phyloP scores from a whole-genome alignment of 176 grass and related monocot species.

The Alloteropsis semialata region DNA sequence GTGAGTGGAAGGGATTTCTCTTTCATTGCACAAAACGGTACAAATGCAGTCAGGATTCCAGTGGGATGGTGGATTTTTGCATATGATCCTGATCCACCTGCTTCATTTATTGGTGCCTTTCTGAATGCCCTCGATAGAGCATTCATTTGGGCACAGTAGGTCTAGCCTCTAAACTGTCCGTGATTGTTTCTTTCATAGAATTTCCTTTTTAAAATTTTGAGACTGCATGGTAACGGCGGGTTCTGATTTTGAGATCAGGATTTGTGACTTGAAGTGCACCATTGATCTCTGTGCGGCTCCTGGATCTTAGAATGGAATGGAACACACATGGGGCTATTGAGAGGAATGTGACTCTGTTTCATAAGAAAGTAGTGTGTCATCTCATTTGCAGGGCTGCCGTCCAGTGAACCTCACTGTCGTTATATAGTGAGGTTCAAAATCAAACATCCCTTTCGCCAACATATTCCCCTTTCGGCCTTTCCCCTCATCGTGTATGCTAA shows the following conservation, averaged over 20 bases:
- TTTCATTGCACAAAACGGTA: conserved; percentile 49
- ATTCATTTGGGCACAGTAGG: too few relatives aligned
- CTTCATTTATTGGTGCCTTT: conserved; percentile 66
- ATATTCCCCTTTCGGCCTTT: too few relatives aligned
- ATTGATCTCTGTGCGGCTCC: conserved; percentile 92
- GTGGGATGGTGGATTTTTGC: conserved; percentile 96
- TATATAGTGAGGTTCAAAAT: background rate
- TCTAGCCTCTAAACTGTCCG: too few relatives aligned
- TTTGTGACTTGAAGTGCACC: conserved; percentile 75
- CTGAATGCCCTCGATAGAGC: too few relatives aligned
- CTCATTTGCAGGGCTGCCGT: too few relatives aligned
- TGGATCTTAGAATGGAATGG: conserved; percentile 84
- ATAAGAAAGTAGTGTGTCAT: too few relatives aligned
- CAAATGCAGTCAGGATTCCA: conserved; percentile 89
- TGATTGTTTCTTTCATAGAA: too few relatives aligned
- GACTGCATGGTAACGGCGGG: conserved; percentile 17
- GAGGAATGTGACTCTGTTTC: too few relatives aligned
- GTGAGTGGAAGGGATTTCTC: conserved; percentile 69
- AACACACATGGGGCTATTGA: too few relatives aligned
- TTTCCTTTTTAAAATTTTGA: too few relatives aligned
- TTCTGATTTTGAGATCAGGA: conserved; percentile 48
- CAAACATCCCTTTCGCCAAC: too few relatives aligned
- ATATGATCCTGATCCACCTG: conserved; percentile 73
- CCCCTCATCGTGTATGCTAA: background rate
- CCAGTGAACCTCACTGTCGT: too few relatives aligned